A percentile compares a stretch with the other conserved stretches of the same genome.
phyloP scores from a whole-genome alignment of 2,329 filamentous ascomycete genomes.

The Rhinocladiella similis region DNA sequence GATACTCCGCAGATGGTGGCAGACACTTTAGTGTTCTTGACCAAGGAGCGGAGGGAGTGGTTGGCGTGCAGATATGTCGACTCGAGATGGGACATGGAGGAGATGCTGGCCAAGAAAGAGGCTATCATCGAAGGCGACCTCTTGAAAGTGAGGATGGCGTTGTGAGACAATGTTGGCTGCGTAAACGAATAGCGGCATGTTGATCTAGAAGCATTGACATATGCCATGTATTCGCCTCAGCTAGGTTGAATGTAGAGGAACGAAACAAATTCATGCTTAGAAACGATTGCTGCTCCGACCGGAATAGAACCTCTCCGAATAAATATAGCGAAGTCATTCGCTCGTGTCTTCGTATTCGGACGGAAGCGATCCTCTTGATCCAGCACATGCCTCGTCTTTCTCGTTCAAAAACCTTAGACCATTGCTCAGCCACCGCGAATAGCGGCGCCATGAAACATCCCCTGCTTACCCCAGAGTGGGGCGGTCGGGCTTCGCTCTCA shows the following conservation, averaged over 20 bases:
- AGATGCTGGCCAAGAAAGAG: conserved; percentile 25
- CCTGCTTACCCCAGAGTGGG: background rate
- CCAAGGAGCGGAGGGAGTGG: conserved; percentile 27
- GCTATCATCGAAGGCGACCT: conserved; percentile 30
- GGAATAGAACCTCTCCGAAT: too few species aligned
- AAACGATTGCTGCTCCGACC: too few species aligned
- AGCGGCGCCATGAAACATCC: background rate
- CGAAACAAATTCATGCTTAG: too few species aligned
- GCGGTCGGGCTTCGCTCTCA: background rate
- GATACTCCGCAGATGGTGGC: conserved; percentile 29
- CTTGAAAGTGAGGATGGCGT: conserved; percentile 16
- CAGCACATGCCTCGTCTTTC: too few species aligned
- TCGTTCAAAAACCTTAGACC: too few species aligned
- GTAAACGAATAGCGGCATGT: too few species aligned
- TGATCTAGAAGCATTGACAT: too few species aligned
- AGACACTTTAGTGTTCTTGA: conserved; percentile 33
- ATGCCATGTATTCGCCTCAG: too few species aligned
- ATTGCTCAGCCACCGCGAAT: background rate
- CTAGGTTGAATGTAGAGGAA: too few species aligned
- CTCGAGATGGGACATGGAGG: conserved; percentile 29
- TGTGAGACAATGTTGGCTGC: background rate
- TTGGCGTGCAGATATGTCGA: conserved; percentile 21
- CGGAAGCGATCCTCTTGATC: too few species aligned
- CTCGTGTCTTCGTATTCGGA: too few species aligned
- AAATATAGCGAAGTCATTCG: too few species aligned